phyloP scores from a whole-genome alignment of 371 early-diverging fungal genomes.

The Parasitella parasitica region DNA sequence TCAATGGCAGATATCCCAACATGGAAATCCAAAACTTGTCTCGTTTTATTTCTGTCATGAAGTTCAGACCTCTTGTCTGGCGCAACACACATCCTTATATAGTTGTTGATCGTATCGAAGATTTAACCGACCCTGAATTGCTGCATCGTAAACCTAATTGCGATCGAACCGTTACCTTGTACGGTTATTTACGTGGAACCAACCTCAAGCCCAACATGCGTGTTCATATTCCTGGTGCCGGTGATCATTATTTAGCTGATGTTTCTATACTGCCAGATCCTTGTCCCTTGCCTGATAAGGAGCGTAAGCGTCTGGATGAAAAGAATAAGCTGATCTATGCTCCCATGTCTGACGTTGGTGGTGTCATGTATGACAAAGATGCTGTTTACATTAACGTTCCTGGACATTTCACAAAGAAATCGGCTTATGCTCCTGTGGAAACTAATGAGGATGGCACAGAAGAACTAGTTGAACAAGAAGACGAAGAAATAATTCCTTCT shows the following conservation, averaged over 20 bases:
- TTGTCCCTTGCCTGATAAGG: conserved; percentile 93
- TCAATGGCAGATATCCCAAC: conserved; percentile 91
- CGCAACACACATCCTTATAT: conserved; percentile 95
- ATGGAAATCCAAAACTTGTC: conserved; percentile 91
- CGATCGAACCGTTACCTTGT: conserved; percentile 90
- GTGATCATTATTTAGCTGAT: conserved; percentile 80
- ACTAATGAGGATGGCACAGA: conserved; percentile 31
- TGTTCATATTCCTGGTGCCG: conserved; percentile 95
- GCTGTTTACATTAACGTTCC: conserved; percentile 97
- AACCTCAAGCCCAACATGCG: conserved; percentile 80
- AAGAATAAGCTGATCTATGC: conserved; percentile 95
- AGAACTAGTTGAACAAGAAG: conserved; percentile 38
- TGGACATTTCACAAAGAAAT: conserved; percentile 75
- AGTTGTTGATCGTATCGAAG: conserved; percentile 95
- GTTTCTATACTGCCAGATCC: conserved; percentile 87
- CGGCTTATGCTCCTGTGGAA: conserved; percentile 46
- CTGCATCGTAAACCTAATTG: conserved; percentile 79
- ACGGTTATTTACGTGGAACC: conserved; percentile 95
- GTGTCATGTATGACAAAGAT: conserved; percentile 98
- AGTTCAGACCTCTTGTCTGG: conserved; percentile 96
- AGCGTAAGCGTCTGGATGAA: conserved; percentile 84
- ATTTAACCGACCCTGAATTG: conserved; percentile 90
- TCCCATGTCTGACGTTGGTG: conserved; percentile 98
- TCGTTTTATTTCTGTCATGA: conserved; percentile 96
- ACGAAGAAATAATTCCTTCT: conserved; percentile 26